Base-by-base conservation (phyloP, 139 green algal species). In the Diplosphaera chodatii region DNA sequence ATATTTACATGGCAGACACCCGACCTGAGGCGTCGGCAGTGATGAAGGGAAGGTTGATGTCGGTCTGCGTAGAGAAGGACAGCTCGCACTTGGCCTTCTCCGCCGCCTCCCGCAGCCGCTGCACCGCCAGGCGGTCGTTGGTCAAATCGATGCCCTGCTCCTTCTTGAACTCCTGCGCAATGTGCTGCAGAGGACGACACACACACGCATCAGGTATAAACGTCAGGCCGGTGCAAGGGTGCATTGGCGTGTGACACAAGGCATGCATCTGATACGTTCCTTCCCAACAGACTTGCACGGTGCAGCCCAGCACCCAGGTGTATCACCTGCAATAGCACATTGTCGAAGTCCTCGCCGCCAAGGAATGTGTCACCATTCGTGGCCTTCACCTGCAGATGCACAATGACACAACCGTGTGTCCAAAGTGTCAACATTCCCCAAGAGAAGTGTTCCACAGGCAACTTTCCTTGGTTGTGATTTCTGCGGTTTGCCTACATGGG, bases 1-100 rank as follows among this genome's bases (percentile, higher is more conserved):
- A 8, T 21, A 83, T 82, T 91, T 91, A 20, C 8, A 48, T 8
- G 8, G 37, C 37, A 8, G 10, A 48, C 10, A 8, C 8, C 37
- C 88, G 80, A 15, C 89, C 89, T 18, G 77, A 82, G 18, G 85
- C 90, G 71, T 98, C 93, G n/a, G 95, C 95, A 0, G 95, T 99
- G 86, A 99, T 99, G 89, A 99, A 99, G 55, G 95, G 95, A 76
- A 99, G 86, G 85, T 98, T 99, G 84, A 99, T 96, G 72, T 99
- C 95, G 22, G 95, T 99, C 70, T 87, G 83, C 30, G 71, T 79
- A 21, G 93, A 88, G 31, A 81, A 91, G 23, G 84, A 94, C 34
- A 99, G 91, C 87, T 99, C 95, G 77, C 91, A 97, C 88, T 99
- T 99, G 73, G 95, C 95, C 84, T 97, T 96, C 83, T 97, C 92